Conservation (phyloP, 768 basidiomycete genomes). For the Suillus subluteus region DNA sequence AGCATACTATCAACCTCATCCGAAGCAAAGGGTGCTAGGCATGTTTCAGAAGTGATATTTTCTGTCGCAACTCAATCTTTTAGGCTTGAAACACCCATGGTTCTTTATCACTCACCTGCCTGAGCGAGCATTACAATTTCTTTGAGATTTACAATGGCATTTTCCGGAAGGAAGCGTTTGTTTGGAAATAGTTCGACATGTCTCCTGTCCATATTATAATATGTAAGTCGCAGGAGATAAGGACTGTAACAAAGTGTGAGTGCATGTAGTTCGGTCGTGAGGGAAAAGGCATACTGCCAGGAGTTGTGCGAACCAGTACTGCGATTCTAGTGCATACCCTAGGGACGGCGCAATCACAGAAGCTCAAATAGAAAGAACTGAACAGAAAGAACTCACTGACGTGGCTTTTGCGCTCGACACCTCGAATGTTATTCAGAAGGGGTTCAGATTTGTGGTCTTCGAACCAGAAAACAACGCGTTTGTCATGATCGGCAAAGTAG, state of each 20-base stretch:
- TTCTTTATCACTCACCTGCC: conserved; percentile 1
- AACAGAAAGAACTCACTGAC: not conserved
- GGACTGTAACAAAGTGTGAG: not conserved
- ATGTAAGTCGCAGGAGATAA: not conserved
- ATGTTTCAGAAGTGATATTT: conserved; percentile 8
- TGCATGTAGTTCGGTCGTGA: not conserved
- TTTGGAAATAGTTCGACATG: not conserved
- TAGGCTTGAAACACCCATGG: not conserved
- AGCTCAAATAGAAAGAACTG: not conserved
- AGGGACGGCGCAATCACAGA: not conserved
- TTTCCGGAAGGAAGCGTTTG: conserved; percentile 23
- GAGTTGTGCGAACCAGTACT: not conserved
- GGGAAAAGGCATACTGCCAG: not conserved
- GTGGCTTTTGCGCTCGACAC: not conserved
- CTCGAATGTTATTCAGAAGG: not conserved
- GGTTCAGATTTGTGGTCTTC: conserved; percentile 24
- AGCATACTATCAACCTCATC: conserved; percentile 10
- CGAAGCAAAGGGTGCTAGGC: conserved; percentile 11
- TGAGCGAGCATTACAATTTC: conserved; percentile 10
- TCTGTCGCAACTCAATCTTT: not conserved
- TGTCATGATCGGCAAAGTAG: conserved; percentile 48
- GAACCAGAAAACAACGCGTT: conserved; percentile 50
- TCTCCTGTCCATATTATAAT: not conserved
- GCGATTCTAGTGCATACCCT: not conserved
- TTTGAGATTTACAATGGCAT: conserved; percentile 8